Percentiles rank a stretch among this genome's conserved stretches.
Evolutionary conservation across 1,284 basidiomycete species (phyloP).

Genomic region (Phellopilus nigrolimitatus): DNA sequence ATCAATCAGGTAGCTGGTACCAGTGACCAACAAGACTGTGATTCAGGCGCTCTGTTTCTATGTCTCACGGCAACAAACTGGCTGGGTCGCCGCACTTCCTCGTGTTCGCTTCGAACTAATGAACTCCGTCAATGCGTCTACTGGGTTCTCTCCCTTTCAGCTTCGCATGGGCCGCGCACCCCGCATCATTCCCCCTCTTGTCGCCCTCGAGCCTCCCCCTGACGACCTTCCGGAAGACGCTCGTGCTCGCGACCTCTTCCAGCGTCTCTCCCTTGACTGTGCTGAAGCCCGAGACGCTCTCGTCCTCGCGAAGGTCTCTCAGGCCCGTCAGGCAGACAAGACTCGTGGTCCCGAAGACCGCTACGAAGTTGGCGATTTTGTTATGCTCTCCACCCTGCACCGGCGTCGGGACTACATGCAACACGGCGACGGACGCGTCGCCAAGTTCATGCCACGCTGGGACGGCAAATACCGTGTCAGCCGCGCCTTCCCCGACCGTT

Average conservation of each 20-base stretch:
- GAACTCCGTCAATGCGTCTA: constrained; percentile 31
- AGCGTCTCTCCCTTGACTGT: not conserved
- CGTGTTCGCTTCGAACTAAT: constrained; percentile 37
- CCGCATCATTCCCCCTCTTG: constrained; percentile 23
- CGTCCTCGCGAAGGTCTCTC: constrained; percentile 11
- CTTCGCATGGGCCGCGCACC: constrained; percentile 25
- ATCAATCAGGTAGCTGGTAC: no score
- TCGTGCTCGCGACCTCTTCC: not conserved
- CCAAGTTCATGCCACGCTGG: constrained; percentile 28
- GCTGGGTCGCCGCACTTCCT: constrained; percentile 33
- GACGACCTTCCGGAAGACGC: not conserved
- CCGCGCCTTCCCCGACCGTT: constrained; percentile 21
- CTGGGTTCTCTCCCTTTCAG: constrained; percentile 34
- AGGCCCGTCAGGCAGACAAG: constrained; percentile 23
- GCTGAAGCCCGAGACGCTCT: constrained; percentile 1
- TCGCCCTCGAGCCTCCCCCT: not conserved
- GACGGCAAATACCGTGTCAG: constrained; percentile 26
- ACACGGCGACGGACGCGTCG: constrained; percentile 21
- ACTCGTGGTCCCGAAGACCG: constrained; percentile 6
- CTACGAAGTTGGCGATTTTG: constrained; percentile 22
- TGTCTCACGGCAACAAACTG: constrained; percentile 32
- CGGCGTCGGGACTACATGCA: constrained; percentile 19
- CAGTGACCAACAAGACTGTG: constrained; percentile 35
- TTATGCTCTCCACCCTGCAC: constrained; percentile 21
- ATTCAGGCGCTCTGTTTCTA: constrained; percentile 32